phyloP scores from a whole-genome alignment of 495 filamentous ascomycete genomes.

The Neurospora sp. region DNA sequence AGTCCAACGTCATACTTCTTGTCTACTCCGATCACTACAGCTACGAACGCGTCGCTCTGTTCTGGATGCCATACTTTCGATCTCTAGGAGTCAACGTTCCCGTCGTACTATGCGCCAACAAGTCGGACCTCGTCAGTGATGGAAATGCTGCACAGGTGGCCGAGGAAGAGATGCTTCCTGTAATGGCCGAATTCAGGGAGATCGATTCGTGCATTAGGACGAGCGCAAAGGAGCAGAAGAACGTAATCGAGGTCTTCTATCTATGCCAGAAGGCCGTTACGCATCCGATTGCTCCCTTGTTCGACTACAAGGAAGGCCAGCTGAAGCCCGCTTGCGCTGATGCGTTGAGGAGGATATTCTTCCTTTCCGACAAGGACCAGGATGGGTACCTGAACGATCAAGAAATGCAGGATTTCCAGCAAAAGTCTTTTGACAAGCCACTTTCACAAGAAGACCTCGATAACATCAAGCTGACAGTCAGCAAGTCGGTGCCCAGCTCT shows the following conservation, averaged over 20 bases:
- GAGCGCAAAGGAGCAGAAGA: constrained; percentile 87
- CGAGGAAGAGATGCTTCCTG: constrained; percentile 94
- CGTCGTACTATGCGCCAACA: constrained; percentile 94
- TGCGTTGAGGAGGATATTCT: constrained; percentile 83
- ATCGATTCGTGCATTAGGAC: constrained; percentile 96
- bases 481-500: constrained; percentile 52
- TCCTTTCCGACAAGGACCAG: constrained; percentile 90
- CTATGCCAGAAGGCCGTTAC: constrained; percentile 98
- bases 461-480: constrained; percentile 79
- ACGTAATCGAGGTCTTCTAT: constrained; percentile 95
- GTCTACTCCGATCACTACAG: constrained; percentile 98
- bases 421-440: constrained; percentile 80
- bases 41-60: constrained; percentile 93
- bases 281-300: constrained; percentile 91
- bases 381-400: constrained; percentile 88
- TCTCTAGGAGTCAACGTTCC: constrained; percentile 97
- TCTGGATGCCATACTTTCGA: constrained; percentile 96
- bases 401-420: constrained; percentile 84
- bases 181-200: constrained; percentile 98
- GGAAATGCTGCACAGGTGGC: constrained; percentile 67
- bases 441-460: constrained; percentile 67
- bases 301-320: constrained; percentile 83
- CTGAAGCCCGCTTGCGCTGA: constrained; percentile 82
- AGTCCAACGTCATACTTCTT: constrained; percentile 92
- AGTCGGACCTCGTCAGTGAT: constrained; percentile 64